phyloP scores from a whole-genome alignment of 257 asterid species.

The Solanum pinnatisectum region DNA sequence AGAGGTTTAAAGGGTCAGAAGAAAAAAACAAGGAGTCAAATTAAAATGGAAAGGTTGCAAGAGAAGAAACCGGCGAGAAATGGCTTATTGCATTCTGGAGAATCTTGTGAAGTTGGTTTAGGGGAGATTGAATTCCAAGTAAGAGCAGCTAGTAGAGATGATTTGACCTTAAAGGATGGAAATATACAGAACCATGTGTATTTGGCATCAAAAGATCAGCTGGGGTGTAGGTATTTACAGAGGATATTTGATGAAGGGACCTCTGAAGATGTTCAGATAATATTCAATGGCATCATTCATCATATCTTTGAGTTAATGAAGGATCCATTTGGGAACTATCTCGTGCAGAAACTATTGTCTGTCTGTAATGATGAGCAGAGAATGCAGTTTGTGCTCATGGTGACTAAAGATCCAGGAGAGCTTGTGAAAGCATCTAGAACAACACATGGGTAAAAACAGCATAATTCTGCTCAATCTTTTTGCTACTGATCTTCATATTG shows the following conservation, averaged over 20 bases:
- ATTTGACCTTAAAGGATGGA: not conserved
- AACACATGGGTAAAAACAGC: conserved; percentile 25
- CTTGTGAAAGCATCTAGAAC: conserved; percentile 16
- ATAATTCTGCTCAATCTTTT: not conserved
- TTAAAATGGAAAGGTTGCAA: not conserved
- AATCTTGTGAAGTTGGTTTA: not conserved
- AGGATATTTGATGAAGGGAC: conserved; percentile 25
- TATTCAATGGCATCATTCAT: conserved; percentile 22
- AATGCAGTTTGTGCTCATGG: conserved; percentile 15
- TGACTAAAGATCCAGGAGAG: conserved; percentile 18
- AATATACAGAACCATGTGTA: conserved; percentile 12
- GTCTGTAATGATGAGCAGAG: conserved; percentile 36
- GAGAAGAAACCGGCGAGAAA: not conserved
- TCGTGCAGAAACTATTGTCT: conserved; percentile 33
- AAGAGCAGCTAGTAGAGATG: not conserved
- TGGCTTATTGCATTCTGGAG: not conserved
- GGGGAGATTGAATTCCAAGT: not conserved
- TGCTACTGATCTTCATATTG: not conserved
- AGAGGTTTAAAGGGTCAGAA: conserved; percentile 8
- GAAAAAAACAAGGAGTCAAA: conserved; percentile 6
- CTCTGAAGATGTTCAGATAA: conserved; percentile 16
- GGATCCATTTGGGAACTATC: conserved; percentile 33
- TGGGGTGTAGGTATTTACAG: conserved; percentile 34
- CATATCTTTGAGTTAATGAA: conserved; percentile 22
- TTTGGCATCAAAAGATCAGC: conserved; percentile 24